These are phyloP conservation scores for Candida broadrunensis DNA, from an alignment of 805 yeast species.

Conservation along the genomic window DNA sequence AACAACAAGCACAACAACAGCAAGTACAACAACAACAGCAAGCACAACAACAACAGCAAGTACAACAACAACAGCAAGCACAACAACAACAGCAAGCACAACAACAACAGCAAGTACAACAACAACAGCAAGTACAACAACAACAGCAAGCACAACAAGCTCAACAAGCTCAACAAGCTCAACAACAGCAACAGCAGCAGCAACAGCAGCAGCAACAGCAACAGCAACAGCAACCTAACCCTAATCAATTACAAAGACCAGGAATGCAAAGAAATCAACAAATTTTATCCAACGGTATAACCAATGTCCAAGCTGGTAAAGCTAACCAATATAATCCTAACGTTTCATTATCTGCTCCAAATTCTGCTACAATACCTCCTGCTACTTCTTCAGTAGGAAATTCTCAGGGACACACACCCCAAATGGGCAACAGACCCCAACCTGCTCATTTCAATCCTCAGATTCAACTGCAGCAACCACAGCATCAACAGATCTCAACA, in stretches of 20 bases:
- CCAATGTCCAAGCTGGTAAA: constrained; percentile 3
- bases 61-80: constrained; percentile 1
- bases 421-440: constrained; percentile 22
- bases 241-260: background rate
- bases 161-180: constrained; percentile 2
- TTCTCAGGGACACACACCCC: constrained; percentile 29
- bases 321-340: background rate
- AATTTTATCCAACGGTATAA: background rate
- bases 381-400: constrained; percentile 9
- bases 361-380: background rate
- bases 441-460: constrained; percentile 9
- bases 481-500: constrained; percentile 16
- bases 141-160: constrained; percentile 6
- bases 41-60: constrained; percentile 4
- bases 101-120: constrained; percentile 6
- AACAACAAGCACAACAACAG: background rate
- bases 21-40: background rate
- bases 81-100: background rate
- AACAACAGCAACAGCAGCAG: constrained; percentile 8
- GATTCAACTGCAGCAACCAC: constrained; percentile 9
- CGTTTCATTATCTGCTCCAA: background rate
- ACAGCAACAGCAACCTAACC: background rate
- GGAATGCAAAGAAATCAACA: background rate
- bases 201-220: constrained; percentile 1
- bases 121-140: constrained; percentile 6